Evolutionary conservation across 176 grass and related monocot species (phyloP).

Genomic region (Oryza brachyantha): DNA sequence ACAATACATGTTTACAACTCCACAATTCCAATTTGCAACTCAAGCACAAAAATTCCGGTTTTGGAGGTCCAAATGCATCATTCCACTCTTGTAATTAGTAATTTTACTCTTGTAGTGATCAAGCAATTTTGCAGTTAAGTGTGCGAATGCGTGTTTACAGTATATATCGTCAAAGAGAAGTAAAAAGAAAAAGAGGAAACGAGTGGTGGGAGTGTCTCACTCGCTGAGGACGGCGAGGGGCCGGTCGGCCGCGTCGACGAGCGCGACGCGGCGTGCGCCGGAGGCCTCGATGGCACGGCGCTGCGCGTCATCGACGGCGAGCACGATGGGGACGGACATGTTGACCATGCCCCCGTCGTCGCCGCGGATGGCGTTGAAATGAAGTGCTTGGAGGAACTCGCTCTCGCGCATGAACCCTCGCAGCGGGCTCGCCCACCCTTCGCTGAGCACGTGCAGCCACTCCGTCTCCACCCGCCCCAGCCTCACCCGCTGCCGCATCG

Average conservation of each 20-base stretch:
- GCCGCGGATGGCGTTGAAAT: conserved; percentile 90
- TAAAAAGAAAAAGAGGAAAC: too few relatives aligned
- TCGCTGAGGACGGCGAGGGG: conserved; percentile 71
- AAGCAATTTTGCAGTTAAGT: too few relatives aligned
- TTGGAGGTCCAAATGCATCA: not conserved
- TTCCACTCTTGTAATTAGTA: not conserved
- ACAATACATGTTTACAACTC: not conserved
- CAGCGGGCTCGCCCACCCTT: conserved; percentile 95
- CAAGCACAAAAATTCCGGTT: not conserved
- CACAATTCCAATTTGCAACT: conserved; percentile 2
- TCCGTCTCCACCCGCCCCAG: conserved; percentile 64
- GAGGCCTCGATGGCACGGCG: conserved; percentile 61
- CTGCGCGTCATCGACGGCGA: conserved; percentile 72
- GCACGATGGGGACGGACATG: conserved; percentile 98
- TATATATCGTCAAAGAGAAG: too few relatives aligned
- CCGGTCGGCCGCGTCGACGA: conserved; percentile 58
- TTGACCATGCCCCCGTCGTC: conserved; percentile 65
- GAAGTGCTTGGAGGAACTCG: conserved; percentile 99
- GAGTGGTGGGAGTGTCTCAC: conserved; percentile 21
- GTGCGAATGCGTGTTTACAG: too few relatives aligned
- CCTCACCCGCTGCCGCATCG: conserved; percentile 50
- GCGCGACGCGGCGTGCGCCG: conserved; percentile 53
- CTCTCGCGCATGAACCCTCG: conserved; percentile 93
- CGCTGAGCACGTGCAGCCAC: conserved; percentile 95
- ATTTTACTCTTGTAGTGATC: not conserved